These are phyloP conservation scores for Metschnikowia vanudenii DNA, from an alignment of 805 yeast genomes.

Conservation along the genomic window DNA sequence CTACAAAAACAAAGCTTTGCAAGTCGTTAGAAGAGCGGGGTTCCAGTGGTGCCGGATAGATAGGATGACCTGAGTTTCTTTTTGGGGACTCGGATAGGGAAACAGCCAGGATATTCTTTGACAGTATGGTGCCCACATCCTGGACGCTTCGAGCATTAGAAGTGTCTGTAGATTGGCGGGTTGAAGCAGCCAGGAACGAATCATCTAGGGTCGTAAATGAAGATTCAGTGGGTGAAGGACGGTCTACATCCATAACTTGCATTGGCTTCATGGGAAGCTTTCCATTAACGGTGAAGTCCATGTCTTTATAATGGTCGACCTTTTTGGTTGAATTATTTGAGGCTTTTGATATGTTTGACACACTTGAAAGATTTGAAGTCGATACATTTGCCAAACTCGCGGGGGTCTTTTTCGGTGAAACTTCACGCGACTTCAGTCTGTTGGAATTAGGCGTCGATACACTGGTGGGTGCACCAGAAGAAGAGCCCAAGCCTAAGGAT, in stretches of 20 bases:
- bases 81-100: slow-evolving; percentile 3
- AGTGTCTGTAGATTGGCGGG: slow-evolving; percentile 4
- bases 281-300: slow-evolving; percentile 45
- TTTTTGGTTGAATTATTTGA: neutral
- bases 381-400: neutral
- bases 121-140: slow-evolving; percentile 2
- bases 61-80: neutral
- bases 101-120: slow-evolving; percentile 3
- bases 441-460: slow-evolving; percentile 12
- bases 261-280: slow-evolving; percentile 42
- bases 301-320: slow-evolving; percentile 29
- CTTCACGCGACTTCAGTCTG: neutral
- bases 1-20: slow-evolving; percentile 19
- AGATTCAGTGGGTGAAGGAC: slow-evolving; percentile 7
- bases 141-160: neutral
- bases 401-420: neutral
- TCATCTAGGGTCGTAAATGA: neutral
- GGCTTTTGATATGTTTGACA: neutral
- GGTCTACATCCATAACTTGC: slow-evolving; percentile 36
- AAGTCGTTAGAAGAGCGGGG: slow-evolving; percentile 9
- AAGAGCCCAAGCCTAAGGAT: slow-evolving; percentile 29
- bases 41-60: neutral
- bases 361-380: no score
- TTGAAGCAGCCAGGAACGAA: neutral
- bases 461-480: neutral